Base-by-base conservation (phyloP, 176 grass and related monocot genomes). In the Tillandsia leiboldiana region DNA sequence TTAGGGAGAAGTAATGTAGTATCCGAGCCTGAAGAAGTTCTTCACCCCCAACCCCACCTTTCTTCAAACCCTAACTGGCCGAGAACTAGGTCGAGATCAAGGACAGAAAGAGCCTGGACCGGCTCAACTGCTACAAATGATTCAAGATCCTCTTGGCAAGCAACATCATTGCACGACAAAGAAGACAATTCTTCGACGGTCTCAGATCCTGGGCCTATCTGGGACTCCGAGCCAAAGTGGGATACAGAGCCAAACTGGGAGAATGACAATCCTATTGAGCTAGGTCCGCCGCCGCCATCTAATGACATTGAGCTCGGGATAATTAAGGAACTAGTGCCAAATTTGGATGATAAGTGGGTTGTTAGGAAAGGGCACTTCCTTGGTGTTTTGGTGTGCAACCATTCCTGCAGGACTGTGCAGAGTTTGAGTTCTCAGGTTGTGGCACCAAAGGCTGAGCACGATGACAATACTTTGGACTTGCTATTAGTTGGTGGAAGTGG, bases 291-390 rank as follows among this genome's bases (percentile, higher is more conserved):
- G 54, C 78, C 42, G 72, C 57, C 80, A 73, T 82, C 42, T 26
- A 80, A 77, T 50, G 83, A 79, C 28, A 70, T 27, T 64, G 89
- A 85, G 74, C 78, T 83, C 8, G 70, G 79, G 53, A 72, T 70
- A 71, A 49, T 53, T 10, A 76, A 72, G 73, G 87, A 96, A 79
- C 84, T 86, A 68, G 95, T 99, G 57, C 95, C 95, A 64, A 94
- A 78, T 72, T 86, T 99, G 78, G 95, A 94, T 80, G 95, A 99
- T 70, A 88, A 88, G 77, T 99, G 95, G 95, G 82, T 99, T 73
- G 70, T 93, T 29, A 86, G 85, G 67, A 94, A 99, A 77, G 95
- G 95, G 17, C 78, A 88, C 56, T 99, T 90, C 80, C 87, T 94
- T 68, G 90, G 82, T 85, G 84, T 99, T 63, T 79, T 99, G 82